A percentile compares a stretch with the other conserved stretches of the same genome.
phyloP scores from a whole-genome alignment of 2,329 filamentous ascomycete species.

The Colletotrichum aenigma region DNA sequence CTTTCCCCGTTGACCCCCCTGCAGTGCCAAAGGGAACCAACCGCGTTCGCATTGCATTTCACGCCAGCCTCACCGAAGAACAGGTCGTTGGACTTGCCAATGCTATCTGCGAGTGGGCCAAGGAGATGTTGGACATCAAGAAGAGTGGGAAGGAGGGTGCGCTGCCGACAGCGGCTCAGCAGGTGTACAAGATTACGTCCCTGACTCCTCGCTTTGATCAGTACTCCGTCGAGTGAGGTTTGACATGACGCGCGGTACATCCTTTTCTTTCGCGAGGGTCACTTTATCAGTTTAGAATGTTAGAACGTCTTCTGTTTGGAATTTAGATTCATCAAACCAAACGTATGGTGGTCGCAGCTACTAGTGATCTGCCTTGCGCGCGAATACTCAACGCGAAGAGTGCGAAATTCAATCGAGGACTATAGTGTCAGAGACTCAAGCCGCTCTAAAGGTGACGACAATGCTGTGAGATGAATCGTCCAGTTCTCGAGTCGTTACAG shows the following conservation, averaged over 20 bases:
- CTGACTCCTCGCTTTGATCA: not conserved
- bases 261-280: not conserved
- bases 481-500: not conserved
- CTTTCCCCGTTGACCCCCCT: conserved; percentile 38
- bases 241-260: not conserved
- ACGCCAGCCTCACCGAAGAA: conserved; percentile 41
- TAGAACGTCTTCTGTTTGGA: not conserved
- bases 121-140: conserved; percentile 18
- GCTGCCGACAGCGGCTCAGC: not conserved
- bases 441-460: not conserved
- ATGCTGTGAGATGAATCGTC: not conserved
- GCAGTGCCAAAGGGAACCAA: conserved; percentile 41
- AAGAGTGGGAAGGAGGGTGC: not conserved
- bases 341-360: not conserved
- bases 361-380: not conserved
- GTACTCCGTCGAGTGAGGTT: not conserved
- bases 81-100: conserved; percentile 30
- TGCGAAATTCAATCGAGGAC: not conserved
- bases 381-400: not conserved
- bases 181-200: not conserved
- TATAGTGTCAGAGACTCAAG: not conserved
- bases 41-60: conserved; percentile 43
- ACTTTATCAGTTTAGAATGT: not conserved
- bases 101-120: conserved; percentile 6
- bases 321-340: not conserved